Percentiles rank a stretch among this genome's conserved stretches.
These are phyloP conservation scores for Pyrenochaeta sp. DNA, from an alignment of 2,329 filamentous ascomycete genomes.

Conservation along the genomic window DNA sequence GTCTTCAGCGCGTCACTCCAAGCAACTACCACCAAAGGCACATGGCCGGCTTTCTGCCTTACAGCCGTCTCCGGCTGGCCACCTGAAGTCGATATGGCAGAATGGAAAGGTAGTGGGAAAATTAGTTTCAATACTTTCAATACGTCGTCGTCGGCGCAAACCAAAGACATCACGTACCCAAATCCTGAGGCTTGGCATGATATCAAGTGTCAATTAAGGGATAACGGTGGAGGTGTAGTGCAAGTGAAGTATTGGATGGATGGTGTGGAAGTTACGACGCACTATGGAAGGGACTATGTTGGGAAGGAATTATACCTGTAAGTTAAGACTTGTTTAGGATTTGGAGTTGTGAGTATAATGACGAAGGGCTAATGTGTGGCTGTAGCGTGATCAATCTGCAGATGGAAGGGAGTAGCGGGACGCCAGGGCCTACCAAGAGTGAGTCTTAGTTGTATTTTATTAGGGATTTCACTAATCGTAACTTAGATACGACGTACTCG, in stretches of 20 bases:
- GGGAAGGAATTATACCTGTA: slow-evolving; percentile 48
- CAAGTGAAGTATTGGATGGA: slow-evolving; percentile 65
- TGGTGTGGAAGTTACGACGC: slow-evolving; percentile 58
- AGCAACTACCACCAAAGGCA: slow-evolving; percentile 49
- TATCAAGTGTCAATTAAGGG: slow-evolving; percentile 61
- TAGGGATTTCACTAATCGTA: background rate
- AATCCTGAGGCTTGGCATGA: slow-evolving; percentile 59
- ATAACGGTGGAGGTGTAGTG: slow-evolving; percentile 59
- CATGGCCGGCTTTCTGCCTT: slow-evolving; percentile 69
- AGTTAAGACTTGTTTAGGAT: slow-evolving; percentile 8
- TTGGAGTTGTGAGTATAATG: background rate
- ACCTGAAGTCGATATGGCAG: slow-evolving; percentile 67
- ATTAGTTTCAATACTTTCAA: slow-evolving; percentile 67
- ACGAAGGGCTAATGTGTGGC: background rate
- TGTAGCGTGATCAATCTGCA: slow-evolving; percentile 42
- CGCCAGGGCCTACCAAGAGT: slow-evolving; percentile 34
- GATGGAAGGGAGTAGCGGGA: slow-evolving; percentile 43
- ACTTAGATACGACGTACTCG: slow-evolving; percentile 33
- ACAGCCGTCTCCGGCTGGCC: slow-evolving; percentile 65
- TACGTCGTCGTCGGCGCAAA: slow-evolving; percentile 57
- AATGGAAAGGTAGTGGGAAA: slow-evolving; percentile 67
- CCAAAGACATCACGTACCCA: slow-evolving; percentile 60
- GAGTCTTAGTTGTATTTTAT: slow-evolving; percentile 1
- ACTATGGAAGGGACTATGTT: slow-evolving; percentile 60
- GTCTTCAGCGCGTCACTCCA: slow-evolving; percentile 53